Percentiles rank a stretch among this genome's conserved stretches.
Evolutionary conservation across 2,329 filamentous ascomycete species (phyloP).

Genomic region (Parascedosporium putredinis): DNA sequence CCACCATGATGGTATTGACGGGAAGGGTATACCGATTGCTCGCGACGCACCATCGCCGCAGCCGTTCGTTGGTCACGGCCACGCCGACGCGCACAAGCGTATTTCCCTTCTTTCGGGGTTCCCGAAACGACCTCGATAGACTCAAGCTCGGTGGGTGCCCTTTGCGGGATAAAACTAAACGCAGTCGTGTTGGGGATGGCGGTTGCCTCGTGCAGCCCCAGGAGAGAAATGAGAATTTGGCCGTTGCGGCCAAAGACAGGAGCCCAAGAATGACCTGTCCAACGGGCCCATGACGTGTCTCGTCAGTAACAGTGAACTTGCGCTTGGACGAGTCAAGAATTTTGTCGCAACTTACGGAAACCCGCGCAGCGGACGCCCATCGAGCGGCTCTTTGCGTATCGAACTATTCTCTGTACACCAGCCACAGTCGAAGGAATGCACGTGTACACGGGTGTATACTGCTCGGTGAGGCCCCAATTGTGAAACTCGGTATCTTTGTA

Average conservation of each 20-base stretch:
- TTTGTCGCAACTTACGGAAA: slow-evolving; percentile 24
- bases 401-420: slow-evolving; percentile 29
- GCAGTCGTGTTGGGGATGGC: slow-evolving; percentile 26
- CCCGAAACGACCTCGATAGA: slow-evolving; percentile 24
- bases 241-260: slow-evolving; percentile 28
- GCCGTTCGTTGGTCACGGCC: slow-evolving; percentile 33
- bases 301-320: too few relatives aligned
- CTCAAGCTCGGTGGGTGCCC: slow-evolving; percentile 24
- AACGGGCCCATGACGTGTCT: too few relatives aligned
- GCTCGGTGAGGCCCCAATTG: slow-evolving; percentile 30
- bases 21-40: slow-evolving; percentile 30
- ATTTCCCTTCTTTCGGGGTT: slow-evolving; percentile 18
- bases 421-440: slow-evolving; percentile 29
- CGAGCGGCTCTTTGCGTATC: slow-evolving; percentile 22
- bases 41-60: slow-evolving; percentile 31
- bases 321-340: too few relatives aligned
- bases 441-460: slow-evolving; percentile 27
- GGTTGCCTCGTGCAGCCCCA: slow-evolving; percentile 26
- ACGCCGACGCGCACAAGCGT: slow-evolving; percentile 29
- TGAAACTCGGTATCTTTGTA: slow-evolving; percentile 23
- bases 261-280: slow-evolving; percentile 27
- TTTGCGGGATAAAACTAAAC: slow-evolving; percentile 18
- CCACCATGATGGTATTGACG: slow-evolving; percentile 35
- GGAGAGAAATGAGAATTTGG: slow-evolving; percentile 30
- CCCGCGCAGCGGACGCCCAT: slow-evolving; percentile 29